Evolutionary conservation across 2,329 filamentous ascomycete species (phyloP).

Genomic region (Talaromyces islandicus): DNA sequence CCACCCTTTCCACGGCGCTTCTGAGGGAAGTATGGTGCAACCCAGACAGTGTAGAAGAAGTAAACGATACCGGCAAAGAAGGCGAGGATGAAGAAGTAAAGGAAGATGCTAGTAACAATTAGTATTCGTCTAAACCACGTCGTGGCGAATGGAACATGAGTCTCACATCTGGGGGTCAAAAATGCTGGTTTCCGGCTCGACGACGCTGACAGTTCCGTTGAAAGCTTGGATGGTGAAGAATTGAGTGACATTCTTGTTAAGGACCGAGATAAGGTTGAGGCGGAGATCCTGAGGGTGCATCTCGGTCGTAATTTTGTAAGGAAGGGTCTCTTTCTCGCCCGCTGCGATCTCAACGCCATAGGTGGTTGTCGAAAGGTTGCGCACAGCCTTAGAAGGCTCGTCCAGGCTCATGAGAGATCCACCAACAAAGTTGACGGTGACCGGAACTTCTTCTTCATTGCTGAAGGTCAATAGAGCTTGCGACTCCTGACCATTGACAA

Average conservation of each 20-base stretch:
- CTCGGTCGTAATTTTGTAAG: conserved; percentile 82
- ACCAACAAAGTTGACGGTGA: conserved; percentile 69
- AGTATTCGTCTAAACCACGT: neutral
- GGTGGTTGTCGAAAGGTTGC: conserved; percentile 74
- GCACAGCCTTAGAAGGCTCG: conserved; percentile 58
- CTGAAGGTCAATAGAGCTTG: conserved; percentile 73
- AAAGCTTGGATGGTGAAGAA: conserved; percentile 74
- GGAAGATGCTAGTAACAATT: conserved; percentile 68
- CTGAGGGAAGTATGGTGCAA: conserved; percentile 92
- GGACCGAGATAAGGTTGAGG: conserved; percentile 68
- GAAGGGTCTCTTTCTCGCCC: conserved; percentile 68
- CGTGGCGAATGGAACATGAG: neutral
- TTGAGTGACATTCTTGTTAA: conserved; percentile 60
- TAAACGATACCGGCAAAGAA: conserved; percentile 76
- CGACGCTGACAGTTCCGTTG: conserved; percentile 76
- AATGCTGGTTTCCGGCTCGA: conserved; percentile 85
- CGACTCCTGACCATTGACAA: conserved; percentile 86
- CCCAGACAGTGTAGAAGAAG: conserved; percentile 98
- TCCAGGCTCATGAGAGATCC: conserved; percentile 63
- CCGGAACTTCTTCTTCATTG: conserved; percentile 73
- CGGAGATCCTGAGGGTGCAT: conserved; percentile 87
- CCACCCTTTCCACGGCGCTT: conserved; percentile 57
- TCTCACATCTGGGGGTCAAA: conserved; percentile 93
- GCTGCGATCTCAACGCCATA: conserved; percentile 70
- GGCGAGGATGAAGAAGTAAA: conserved; percentile 83